phyloP scores from a whole-genome alignment of 2,329 filamentous ascomycete genomes.

The Hawksworthiomyces lignivorus region DNA sequence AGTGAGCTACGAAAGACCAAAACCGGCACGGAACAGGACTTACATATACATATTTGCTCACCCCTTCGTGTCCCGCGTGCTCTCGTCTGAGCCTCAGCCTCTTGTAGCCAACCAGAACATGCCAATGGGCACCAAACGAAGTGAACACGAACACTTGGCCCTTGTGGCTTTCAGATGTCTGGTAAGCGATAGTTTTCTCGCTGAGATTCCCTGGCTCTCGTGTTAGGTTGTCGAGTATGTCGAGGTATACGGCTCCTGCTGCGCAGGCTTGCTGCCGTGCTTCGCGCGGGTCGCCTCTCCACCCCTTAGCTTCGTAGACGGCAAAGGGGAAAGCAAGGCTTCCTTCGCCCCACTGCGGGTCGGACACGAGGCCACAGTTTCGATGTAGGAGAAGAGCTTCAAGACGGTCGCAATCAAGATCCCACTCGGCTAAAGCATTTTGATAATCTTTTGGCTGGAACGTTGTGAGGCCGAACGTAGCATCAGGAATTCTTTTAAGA shows the following conservation, averaged over 20 bases:
- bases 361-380: neutral
- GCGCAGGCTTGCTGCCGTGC: slow-evolving; percentile 1
- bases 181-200: neutral
- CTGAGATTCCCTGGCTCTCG: neutral
- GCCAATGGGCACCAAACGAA: slow-evolving; percentile 2
- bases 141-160: slow-evolving; percentile 1
- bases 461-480: slow-evolving; percentile 1
- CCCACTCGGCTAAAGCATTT: neutral
- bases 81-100: slow-evolving; percentile 1
- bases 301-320: slow-evolving; percentile 2
- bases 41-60: slow-evolving; percentile 2
- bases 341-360: neutral
- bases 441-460: slow-evolving; percentile 1
- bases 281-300: slow-evolving; percentile 1
- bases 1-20: neutral
- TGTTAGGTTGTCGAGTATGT: slow-evolving; percentile 1
- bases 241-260: slow-evolving; percentile 1
- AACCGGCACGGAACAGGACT: neutral
- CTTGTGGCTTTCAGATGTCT: neutral
- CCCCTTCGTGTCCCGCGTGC: neutral
- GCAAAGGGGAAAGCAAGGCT: slow-evolving; percentile 1
- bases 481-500: slow-evolving; percentile 2
- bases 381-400: slow-evolving; percentile 1
- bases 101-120: slow-evolving; percentile 1
- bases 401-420: neutral